phyloP scores from a whole-genome alignment of 495 filamentous ascomycete species.

The Daldinia caldariorum region DNA sequence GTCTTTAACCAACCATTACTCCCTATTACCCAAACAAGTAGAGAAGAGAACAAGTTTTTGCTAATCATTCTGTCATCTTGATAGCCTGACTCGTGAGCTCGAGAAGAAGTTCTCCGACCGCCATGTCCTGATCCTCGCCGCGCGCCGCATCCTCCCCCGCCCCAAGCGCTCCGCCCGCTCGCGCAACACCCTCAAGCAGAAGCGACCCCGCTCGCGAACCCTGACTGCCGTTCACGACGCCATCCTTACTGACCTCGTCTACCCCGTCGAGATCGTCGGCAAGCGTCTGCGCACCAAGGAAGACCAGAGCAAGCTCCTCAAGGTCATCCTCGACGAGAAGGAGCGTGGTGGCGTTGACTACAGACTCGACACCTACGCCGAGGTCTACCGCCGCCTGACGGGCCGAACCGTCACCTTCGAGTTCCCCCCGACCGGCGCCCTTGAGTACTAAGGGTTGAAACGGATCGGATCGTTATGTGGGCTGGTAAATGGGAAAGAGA shows the following conservation, averaged over 20 bases:
- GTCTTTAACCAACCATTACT: conserved; percentile 38
- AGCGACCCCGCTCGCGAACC: conserved; percentile 96
- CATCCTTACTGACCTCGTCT: conserved; percentile 95
- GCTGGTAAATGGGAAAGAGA: conserved; percentile 21
- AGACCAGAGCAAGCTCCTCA: conserved; percentile 95
- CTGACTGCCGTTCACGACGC: conserved; percentile 97
- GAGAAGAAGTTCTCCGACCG: conserved; percentile 99
- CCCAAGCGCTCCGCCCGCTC: conserved; percentile 95
- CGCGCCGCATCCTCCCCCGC: conserved; percentile 96
- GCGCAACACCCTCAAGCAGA: conserved; percentile 93
- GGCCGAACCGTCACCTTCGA: conserved; percentile 95
- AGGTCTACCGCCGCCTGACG: conserved; percentile 96
- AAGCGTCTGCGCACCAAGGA: conserved; percentile 97
- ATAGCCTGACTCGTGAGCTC: conserved; percentile 96
- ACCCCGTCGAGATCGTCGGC: conserved; percentile 99
- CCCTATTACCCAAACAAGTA: no score
- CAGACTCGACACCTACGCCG: conserved; percentile 97
- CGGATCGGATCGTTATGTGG: conserved; percentile 20
- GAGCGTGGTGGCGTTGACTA: conserved; percentile 98
- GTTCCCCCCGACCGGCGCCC: conserved; percentile 84
- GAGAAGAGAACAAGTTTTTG: not conserved
- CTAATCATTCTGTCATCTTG: conserved; percentile 33
- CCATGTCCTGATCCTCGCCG: conserved; percentile 98
- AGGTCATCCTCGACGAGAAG: conserved; percentile 99
- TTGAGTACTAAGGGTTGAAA: conserved; percentile 74